These are phyloP conservation scores for Huntiella decipiens DNA, from an alignment of 2,329 filamentous ascomycete genomes.

Conservation along the genomic window DNA sequence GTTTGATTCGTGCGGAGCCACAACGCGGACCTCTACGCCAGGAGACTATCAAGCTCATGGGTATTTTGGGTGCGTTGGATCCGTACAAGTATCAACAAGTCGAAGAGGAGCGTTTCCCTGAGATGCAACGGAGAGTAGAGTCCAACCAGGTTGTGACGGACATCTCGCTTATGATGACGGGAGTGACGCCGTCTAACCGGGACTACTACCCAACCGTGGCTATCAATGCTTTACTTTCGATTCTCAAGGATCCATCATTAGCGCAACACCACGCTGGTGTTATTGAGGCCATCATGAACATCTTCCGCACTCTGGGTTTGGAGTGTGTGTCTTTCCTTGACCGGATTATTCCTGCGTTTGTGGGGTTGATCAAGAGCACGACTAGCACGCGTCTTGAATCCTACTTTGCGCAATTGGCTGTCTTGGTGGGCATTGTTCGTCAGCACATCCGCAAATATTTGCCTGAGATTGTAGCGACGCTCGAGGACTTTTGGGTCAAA, in stretches of 20 bases:
- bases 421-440: slow-evolving; percentile 82
- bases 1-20: slow-evolving; percentile 78
- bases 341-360: slow-evolving; percentile 84
- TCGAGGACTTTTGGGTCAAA: slow-evolving; percentile 79
- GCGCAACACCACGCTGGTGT: slow-evolving; percentile 82
- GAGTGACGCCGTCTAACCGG: slow-evolving; percentile 86
- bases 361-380: slow-evolving; percentile 71
- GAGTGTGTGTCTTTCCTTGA: slow-evolving; percentile 92
- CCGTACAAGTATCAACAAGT: slow-evolving; percentile 94
- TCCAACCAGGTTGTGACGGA: slow-evolving; percentile 53
- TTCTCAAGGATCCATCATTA: slow-evolving; percentile 78
- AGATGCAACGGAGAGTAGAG: slow-evolving; percentile 44
- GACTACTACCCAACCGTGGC: slow-evolving; percentile 98
- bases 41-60: slow-evolving; percentile 91
- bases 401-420: slow-evolving; percentile 92
- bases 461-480: slow-evolving; percentile 64
- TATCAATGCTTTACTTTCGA: slow-evolving; percentile 83
- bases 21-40: slow-evolving; percentile 70
- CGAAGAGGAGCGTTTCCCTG: slow-evolving; percentile 68
- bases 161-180: slow-evolving; percentile 95
- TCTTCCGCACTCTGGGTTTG: slow-evolving; percentile 86
- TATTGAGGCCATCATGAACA: slow-evolving; percentile 96
- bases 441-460: slow-evolving; percentile 91
- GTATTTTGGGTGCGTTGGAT: slow-evolving; percentile 83
- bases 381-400: slow-evolving; percentile 65